These are phyloP conservation scores for Ogataea pilisensis DNA, from an alignment of 805 yeast genomes.

Conservation along the genomic window DNA sequence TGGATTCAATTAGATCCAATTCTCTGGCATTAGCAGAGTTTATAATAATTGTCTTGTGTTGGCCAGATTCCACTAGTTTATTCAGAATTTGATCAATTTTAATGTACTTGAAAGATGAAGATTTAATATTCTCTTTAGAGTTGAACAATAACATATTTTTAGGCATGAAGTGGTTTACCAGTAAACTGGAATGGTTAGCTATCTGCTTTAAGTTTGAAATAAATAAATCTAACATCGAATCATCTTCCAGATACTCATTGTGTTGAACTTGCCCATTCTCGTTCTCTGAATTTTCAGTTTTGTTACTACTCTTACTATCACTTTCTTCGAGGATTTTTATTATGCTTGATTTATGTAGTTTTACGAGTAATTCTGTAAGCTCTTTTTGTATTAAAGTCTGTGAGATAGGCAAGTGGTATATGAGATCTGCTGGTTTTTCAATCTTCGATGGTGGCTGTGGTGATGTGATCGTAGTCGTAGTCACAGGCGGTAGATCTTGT, in stretches of 20 bases:
- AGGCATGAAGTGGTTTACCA: slow-evolving; percentile 77
- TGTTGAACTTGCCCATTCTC: slow-evolving; percentile 1
- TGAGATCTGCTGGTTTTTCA: slow-evolving; percentile 13
- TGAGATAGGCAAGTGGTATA: slow-evolving; percentile 38
- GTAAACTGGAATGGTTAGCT: slow-evolving; percentile 61
- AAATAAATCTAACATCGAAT: slow-evolving; percentile 39
- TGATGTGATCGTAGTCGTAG: background rate
- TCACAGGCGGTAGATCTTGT: too few relatives aligned
- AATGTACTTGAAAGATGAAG: slow-evolving; percentile 57
- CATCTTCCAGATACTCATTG: slow-evolving; percentile 18
- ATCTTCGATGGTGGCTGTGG: background rate
- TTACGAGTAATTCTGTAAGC: slow-evolving; percentile 38
- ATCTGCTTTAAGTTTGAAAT: slow-evolving; percentile 45
- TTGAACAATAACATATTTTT: slow-evolving; percentile 64
- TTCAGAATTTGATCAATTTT: slow-evolving; percentile 49
- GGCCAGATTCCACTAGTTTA: slow-evolving; percentile 23
- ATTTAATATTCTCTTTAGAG: slow-evolving; percentile 49
- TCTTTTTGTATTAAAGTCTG: slow-evolving; percentile 42
- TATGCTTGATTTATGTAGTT: slow-evolving; percentile 35
- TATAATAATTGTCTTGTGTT: slow-evolving; percentile 35
- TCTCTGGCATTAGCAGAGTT: slow-evolving; percentile 64
- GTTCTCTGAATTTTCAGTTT: too few relatives aligned
- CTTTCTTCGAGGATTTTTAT: slow-evolving; percentile 9
- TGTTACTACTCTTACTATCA: slow-evolving; percentile 1
- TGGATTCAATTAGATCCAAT: slow-evolving; percentile 73